Conservation (phyloP, 2,329 filamentous ascomycete species). For the Cercospora berteroae region DNA sequence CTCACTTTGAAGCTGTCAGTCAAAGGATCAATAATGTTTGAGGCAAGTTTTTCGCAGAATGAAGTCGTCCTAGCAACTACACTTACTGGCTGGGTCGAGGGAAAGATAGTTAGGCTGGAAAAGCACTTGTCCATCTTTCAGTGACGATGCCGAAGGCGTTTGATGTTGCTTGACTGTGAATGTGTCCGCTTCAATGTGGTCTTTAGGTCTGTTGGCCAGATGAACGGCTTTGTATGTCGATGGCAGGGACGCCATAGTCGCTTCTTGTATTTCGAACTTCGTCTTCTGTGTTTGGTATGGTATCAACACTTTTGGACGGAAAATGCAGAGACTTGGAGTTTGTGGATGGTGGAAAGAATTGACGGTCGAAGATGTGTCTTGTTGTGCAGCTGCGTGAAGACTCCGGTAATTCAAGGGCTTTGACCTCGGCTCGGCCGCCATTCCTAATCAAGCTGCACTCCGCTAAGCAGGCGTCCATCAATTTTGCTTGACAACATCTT, state of each 20-base stretch:
- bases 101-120: conserved; percentile 50
- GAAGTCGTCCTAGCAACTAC: not conserved
- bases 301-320: not conserved
- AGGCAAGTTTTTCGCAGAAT: not conserved
- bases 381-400: not conserved
- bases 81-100: conserved; percentile 50
- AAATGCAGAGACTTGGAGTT: not conserved
- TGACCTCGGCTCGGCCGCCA: conserved; percentile 1
- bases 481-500: not conserved
- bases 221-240: conserved; percentile 28
- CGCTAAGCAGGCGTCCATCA: not conserved
- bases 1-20: conserved; percentile 35
- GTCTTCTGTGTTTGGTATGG: not conserved
- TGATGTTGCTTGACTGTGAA: conserved; percentile 25
- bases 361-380: not conserved
- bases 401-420: not conserved
- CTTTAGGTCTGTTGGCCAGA: conserved; percentile 27
- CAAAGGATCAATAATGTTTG: not conserved
- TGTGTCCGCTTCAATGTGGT: conserved; percentile 27
- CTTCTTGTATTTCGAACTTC: not conserved
- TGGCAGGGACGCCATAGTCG: conserved; percentile 11
- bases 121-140: conserved; percentile 45
- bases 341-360: not conserved
- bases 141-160: conserved; percentile 20
- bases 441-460: not conserved